Evolutionary conservation across 139 green algal genomes (phyloP).

Genomic region (Nannochloris sp.): DNA sequence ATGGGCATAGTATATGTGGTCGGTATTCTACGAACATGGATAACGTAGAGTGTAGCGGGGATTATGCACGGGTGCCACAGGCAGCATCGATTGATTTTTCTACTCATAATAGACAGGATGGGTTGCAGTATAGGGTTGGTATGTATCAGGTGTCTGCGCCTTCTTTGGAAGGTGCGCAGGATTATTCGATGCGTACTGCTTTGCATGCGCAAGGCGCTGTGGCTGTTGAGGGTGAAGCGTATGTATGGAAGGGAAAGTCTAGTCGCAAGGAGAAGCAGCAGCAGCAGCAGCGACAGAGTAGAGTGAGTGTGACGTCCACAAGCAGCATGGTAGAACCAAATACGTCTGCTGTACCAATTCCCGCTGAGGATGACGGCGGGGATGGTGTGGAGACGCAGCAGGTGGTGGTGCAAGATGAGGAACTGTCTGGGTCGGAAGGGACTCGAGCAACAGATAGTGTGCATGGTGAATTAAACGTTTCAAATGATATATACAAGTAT

Average conservation of each 20-base stretch:
- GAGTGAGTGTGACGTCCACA: neutral
- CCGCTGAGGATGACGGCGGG: neutral
- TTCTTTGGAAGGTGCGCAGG: neutral
- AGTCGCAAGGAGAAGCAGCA: neutral
- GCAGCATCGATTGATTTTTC: slow-evolving; percentile 31
- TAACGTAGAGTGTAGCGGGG: slow-evolving; percentile 30
- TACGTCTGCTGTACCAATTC: too few relatives aligned
- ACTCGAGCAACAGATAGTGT: too few relatives aligned
- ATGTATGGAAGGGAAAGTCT: slow-evolving; percentile 27
- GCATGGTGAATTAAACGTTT: too few relatives aligned
- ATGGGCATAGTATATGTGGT: slow-evolving; percentile 29
- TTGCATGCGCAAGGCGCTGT: slow-evolving; percentile 47
- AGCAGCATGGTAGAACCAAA: too few relatives aligned
- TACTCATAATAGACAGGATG: slow-evolving; percentile 32
- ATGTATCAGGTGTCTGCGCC: slow-evolving; percentile 36
- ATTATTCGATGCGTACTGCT: slow-evolving; percentile 12
- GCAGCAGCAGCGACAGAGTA: slow-evolving; percentile 10
- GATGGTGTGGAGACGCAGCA: too few relatives aligned
- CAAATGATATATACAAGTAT: neutral
- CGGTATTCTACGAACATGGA: slow-evolving; percentile 20
- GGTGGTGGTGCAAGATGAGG: neutral
- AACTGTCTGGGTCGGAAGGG: neutral
- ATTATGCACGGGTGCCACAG: slow-evolving; percentile 30
- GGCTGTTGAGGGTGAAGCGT: slow-evolving; percentile 49
- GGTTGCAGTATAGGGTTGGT: slow-evolving; percentile 46